Conservation (phyloP, 768 basidiomycete species). For the Cubamyces lactineus region DNA sequence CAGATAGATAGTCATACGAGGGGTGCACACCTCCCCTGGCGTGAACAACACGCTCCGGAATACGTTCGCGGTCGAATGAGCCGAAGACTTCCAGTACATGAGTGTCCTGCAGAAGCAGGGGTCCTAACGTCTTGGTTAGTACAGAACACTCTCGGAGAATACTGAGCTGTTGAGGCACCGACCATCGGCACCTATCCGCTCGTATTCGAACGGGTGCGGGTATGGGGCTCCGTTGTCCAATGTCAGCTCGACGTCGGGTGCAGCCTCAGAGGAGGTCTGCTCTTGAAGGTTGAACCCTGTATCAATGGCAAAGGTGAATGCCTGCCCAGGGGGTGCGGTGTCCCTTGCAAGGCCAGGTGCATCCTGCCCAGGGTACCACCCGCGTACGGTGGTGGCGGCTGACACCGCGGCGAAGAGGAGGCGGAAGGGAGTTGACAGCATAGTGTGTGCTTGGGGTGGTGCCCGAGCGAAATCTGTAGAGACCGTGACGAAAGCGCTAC, state of each 20-base stretch:
- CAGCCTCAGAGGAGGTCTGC: conserved; percentile 23
- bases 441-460: neutral
- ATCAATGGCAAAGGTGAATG: conserved; percentile 24
- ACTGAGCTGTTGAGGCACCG: neutral
- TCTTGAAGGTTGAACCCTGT: conserved; percentile 25
- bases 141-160: neutral
- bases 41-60: conserved; percentile 41
- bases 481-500: neutral
- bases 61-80: conserved; percentile 32
- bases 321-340: conserved; percentile 13
- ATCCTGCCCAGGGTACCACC: conserved; percentile 16
- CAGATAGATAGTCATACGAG: too few relatives aligned
- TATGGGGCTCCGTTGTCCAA: conserved; percentile 30
- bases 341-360: conserved; percentile 26
- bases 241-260: conserved; percentile 27
- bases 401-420: conserved; percentile 13
- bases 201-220: conserved; percentile 29
- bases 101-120: conserved; percentile 31
- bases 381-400: conserved; percentile 5
- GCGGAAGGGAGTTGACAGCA: conserved; percentile 17
- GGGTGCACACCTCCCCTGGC: conserved; percentile 34
- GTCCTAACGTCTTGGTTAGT: conserved; percentile 16
- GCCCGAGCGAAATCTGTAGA: neutral
- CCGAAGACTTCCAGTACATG: conserved; percentile 30
- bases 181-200: conserved; percentile 31